phyloP scores from a whole-genome alignment of 805 yeast genomes.

The Lipomyces chichibuensis region DNA sequence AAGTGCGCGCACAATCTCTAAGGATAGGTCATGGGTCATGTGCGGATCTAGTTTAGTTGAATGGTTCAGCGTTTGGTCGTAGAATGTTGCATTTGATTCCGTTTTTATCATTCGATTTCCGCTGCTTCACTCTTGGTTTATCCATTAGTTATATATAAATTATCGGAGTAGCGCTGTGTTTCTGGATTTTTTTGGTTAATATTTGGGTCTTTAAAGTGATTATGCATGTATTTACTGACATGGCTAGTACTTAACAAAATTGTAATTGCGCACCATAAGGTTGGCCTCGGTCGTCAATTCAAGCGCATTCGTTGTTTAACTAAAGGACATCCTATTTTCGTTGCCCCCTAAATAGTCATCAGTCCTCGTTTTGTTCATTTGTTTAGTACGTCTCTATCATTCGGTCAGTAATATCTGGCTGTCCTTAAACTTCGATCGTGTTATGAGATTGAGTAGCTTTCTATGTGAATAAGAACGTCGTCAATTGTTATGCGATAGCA shows the following conservation, averaged over 20 bases:
- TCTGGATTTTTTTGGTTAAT: not conserved
- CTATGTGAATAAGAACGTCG: too few species aligned
- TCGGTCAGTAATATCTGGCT: too few species aligned
- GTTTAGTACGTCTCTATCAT: too few species aligned
- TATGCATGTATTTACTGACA: not conserved
- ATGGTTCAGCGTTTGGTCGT: not conserved
- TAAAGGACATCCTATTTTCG: not conserved
- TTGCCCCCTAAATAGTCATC: too few species aligned
- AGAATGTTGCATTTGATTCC: not conserved
- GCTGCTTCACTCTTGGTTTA: too few species aligned
- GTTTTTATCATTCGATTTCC: not conserved
- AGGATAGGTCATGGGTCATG: constrained; percentile 23
- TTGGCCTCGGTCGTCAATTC: not conserved
- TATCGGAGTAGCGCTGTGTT: not conserved
- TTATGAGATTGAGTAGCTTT: too few species aligned
- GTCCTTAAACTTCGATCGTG: too few species aligned
- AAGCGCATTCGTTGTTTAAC: not conserved
- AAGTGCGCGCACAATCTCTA: constrained; percentile 27
- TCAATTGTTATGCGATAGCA: too few species aligned
- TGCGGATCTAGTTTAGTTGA: constrained; percentile 16
- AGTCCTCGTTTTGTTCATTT: too few species aligned
- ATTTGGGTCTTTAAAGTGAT: not conserved
- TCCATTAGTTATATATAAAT: not conserved
- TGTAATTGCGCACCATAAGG: not conserved
- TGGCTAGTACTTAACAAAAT: not conserved